Conservation (phyloP, 495 filamentous ascomycete genomes). For the Penicillium paradoxum region DNA sequence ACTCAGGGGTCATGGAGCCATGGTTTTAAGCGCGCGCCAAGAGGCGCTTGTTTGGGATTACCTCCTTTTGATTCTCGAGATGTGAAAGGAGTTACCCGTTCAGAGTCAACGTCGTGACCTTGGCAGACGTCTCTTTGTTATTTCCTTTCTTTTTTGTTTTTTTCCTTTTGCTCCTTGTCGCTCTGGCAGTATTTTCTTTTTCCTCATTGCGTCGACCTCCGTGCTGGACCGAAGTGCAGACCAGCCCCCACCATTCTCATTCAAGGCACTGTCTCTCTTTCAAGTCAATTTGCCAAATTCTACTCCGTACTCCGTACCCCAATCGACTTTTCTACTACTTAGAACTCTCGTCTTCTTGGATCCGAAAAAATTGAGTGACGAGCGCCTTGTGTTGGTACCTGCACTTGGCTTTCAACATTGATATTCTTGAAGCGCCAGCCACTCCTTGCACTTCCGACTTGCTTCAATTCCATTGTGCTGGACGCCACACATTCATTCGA, state of each 20-base stretch:
- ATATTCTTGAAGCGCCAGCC: constrained; percentile 12
- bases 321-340: constrained; percentile 1
- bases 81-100: constrained; percentile 30
- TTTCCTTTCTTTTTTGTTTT: constrained; percentile 19
- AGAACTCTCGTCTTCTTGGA: neutral
- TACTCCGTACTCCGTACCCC: no score
- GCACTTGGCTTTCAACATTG: neutral
- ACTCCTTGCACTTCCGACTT: constrained; percentile 18
- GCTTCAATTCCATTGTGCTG: constrained; percentile 7
- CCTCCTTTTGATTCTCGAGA: constrained; percentile 34
- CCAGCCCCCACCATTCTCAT: constrained; percentile 25
- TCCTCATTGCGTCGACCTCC: constrained; percentile 6
- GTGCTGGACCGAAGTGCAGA: constrained; percentile 23
- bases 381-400: neutral
- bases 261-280: constrained; percentile 29
- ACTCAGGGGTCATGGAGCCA: constrained; percentile 17
- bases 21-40: constrained; percentile 40
- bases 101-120: constrained; percentile 11
- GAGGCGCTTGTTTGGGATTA: constrained; percentile 37
- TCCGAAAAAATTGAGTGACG: neutral
- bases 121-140: constrained; percentile 10
- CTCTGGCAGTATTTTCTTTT: constrained; percentile 34
- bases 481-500: constrained; percentile 18
- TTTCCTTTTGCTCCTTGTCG: constrained; percentile 16
- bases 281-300: constrained; percentile 7